These are phyloP conservation scores for Ocimum tenuiflorum DNA, from an alignment of 257 asterid genomes.

Conservation along the genomic window DNA sequence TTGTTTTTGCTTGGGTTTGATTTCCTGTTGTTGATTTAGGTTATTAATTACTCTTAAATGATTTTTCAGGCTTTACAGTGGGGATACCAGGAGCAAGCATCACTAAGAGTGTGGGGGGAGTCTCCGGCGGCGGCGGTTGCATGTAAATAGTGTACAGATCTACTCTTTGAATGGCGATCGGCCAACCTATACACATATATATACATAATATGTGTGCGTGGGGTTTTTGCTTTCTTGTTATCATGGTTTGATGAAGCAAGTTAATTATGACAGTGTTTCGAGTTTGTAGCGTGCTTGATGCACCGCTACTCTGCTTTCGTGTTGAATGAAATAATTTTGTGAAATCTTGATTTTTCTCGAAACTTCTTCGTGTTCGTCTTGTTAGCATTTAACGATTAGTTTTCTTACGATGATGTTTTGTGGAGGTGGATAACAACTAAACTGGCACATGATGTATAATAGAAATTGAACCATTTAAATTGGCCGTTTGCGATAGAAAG, in stretches of 20 bases:
- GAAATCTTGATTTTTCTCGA: background rate
- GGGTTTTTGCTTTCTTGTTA: background rate
- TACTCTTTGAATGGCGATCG: background rate
- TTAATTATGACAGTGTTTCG: background rate
- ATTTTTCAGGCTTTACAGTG: conserved; percentile 73
- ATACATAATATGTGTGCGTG: background rate
- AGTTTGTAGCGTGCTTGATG: background rate
- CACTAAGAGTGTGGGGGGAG: conserved; percentile 20
- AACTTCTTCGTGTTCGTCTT: background rate
- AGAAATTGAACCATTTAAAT: too few relatives aligned
- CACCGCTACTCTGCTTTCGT: background rate
- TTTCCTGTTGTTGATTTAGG: background rate
- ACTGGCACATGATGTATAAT: too few relatives aligned
- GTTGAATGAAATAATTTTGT: background rate
- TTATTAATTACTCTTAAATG: background rate
- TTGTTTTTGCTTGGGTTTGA: too few relatives aligned
- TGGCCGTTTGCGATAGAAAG: too few relatives aligned
- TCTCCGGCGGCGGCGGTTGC: background rate
- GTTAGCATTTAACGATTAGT: background rate
- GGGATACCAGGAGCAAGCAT: conserved; percentile 79
- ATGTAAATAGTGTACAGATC: conserved; percentile 31
- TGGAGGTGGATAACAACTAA: too few relatives aligned
- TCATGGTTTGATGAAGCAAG: background rate
- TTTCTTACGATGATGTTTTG: too few relatives aligned
- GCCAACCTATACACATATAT: background rate